Base-by-base conservation (phyloP, 1,139 yeast genomes). In the Suhomyces terraborum region DNA sequence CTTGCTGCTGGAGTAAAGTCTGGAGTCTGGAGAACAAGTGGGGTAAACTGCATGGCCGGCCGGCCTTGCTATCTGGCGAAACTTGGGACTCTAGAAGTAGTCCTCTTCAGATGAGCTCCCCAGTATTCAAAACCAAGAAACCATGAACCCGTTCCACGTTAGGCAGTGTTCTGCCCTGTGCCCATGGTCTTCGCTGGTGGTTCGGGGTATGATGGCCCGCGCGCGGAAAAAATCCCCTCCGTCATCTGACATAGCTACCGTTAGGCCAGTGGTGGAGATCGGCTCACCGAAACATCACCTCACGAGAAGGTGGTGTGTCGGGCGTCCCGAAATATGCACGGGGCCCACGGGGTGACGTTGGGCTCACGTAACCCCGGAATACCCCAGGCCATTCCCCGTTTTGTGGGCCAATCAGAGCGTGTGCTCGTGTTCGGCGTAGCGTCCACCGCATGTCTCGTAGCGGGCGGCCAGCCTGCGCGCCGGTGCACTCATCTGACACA, bases 171-270 rank as follows among this genome's bases (percentile, higher is more conserved):
- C 5, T 10, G 25, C 12, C n/a, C 6, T 14, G 6, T 24, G 9
- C 6, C 17, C 14, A 24, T 24, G 27, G 8, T 24, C 13, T 12
- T 12, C 12, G 10, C 9, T 12, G 4, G 18, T 8, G 7, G 9
- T 4, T 26, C 37, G 37, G 37, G 32, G 25, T 12, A n/a, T 20
- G 32, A 20, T 25, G 12, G 22, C 31, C 37, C 37, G 37, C 24
- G 36, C 36, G 17, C 32, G 36, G 36, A 27, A 27, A 34, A 34
- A 34, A 20, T 24, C 24, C 33, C 13, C 29, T 14, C 23, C 29
- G 18, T 16, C 12, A 16, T 9, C 30, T 33, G 28, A 25, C 36
- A 13, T 19, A 23, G 24, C 24, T 4, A 6, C 27, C 12, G 27
- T 24, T 12, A 14, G 12, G 16, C 27, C 16, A 16, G 16, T 9